Conservation (phyloP, 2,329 filamentous ascomycete genomes). For the Massarina eburnea region DNA sequence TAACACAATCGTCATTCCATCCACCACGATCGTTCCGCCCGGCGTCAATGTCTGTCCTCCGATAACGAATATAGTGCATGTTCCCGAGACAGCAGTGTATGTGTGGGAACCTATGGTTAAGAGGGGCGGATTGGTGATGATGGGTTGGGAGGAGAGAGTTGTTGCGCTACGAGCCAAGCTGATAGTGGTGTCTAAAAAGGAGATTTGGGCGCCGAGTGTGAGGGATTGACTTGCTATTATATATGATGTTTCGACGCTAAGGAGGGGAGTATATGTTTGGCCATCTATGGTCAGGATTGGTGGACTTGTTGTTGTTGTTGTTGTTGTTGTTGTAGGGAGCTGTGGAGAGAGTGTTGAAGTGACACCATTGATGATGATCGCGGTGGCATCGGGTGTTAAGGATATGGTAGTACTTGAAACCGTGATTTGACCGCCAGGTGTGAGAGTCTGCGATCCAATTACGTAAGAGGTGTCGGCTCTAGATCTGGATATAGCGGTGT, state of each 20-base stretch:
- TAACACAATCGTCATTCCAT: slow-evolving; percentile 38
- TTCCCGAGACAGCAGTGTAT: slow-evolving; percentile 26
- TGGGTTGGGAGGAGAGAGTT: slow-evolving; percentile 12
- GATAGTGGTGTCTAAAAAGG: slow-evolving; percentile 35
- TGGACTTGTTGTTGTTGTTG: too few species aligned
- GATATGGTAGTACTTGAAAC: slow-evolving; percentile 37
- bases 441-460: slow-evolving; percentile 42
- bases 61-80: slow-evolving; percentile 41
- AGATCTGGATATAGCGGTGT: slow-evolving; percentile 28
- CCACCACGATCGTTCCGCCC: slow-evolving; percentile 37
- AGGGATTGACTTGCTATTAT: slow-evolving; percentile 43
- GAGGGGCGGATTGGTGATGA: slow-evolving; percentile 28
- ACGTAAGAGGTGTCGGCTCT: slow-evolving; percentile 38
- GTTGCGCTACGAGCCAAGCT: slow-evolving; percentile 26
- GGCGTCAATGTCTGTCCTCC: slow-evolving; percentile 42
- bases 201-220: slow-evolving; percentile 41
- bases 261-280: slow-evolving; percentile 27
- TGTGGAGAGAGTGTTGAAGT: slow-evolving; percentile 28
- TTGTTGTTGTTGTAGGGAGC: too few species aligned
- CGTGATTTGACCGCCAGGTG: slow-evolving; percentile 39
- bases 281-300: slow-evolving; percentile 36
- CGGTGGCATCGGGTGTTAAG: slow-evolving; percentile 24
- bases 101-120: slow-evolving; percentile 36
- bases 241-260: slow-evolving; percentile 35
- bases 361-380: slow-evolving; percentile 34